A percentile compares a stretch with the other conserved stretches of the same genome.
phyloP scores from a whole-genome alignment of 2,329 filamentous ascomycete genomes.

The Talaromyces sp. region DNA sequence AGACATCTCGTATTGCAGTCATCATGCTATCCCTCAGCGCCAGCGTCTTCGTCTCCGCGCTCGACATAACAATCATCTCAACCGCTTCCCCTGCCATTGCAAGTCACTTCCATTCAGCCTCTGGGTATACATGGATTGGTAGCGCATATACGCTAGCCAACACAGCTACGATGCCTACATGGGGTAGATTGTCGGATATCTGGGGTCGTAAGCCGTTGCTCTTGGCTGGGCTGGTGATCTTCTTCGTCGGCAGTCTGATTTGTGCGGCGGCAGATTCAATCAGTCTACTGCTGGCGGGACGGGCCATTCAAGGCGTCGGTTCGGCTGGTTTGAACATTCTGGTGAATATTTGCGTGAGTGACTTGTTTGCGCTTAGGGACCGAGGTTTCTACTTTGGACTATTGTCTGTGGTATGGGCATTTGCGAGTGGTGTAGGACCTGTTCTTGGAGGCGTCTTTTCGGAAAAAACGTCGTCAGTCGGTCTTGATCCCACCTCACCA shows the following conservation, averaged over 20 bases:
- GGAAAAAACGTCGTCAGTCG: constrained; percentile 12
- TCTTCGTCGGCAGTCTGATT: constrained; percentile 52
- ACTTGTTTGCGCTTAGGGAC: constrained; percentile 47
- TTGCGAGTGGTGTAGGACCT: constrained; percentile 48
- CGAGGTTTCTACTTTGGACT: constrained; percentile 47
- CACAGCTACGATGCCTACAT: constrained; percentile 35
- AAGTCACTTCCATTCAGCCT: constrained; percentile 48
- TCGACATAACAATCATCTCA: constrained; percentile 50
- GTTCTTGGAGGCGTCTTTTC: constrained; percentile 33
- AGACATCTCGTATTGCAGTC: constrained; percentile 7
- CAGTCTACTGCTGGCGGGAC: constrained; percentile 46
- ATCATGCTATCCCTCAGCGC: constrained; percentile 21
- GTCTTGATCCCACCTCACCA: neutral
- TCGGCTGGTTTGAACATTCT: constrained; percentile 49
- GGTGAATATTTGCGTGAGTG: constrained; percentile 49
- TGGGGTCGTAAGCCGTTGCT: constrained; percentile 57
- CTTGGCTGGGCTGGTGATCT: constrained; percentile 47
- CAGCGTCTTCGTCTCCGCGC: constrained; percentile 22
- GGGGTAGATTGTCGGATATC: constrained; percentile 49
- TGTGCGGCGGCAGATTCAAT: constrained; percentile 49
- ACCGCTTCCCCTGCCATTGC: constrained; percentile 57
- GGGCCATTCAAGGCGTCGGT: constrained; percentile 50
- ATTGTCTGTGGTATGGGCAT: constrained; percentile 45
- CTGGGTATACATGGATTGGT: constrained; percentile 54
- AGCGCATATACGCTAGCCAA: constrained; percentile 50